Percentiles rank a stretch among this genome's conserved stretches.
Evolutionary conservation across 2,329 filamentous ascomycete genomes (phyloP).

Genomic region (Gyromitra esculenta): DNA sequence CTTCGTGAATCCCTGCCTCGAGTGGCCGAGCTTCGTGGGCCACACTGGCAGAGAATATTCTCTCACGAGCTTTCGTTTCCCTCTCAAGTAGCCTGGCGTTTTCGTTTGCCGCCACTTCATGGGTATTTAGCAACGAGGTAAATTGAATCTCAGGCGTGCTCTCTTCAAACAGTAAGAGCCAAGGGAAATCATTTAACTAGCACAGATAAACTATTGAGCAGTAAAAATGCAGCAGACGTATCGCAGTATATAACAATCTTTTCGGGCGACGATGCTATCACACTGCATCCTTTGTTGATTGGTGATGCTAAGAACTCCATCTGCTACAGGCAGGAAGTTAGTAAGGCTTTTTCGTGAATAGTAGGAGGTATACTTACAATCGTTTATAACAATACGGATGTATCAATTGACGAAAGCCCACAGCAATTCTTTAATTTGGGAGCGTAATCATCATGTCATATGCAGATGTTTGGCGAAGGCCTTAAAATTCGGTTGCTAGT

Average conservation of each 20-base stretch:
- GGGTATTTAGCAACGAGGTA: not conserved
- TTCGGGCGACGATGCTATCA: not conserved
- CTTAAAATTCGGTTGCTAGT: not conserved
- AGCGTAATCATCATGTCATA: not conserved
- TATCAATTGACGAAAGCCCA: not conserved
- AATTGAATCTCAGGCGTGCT: not conserved
- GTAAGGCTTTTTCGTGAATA: slow-evolving; percentile 3
- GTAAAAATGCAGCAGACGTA: not conserved
- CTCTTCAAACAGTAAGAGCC: not conserved
- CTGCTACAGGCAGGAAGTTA: slow-evolving; percentile 10
- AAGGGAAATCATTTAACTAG: slow-evolving; percentile 2
- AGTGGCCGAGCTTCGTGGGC: no score
- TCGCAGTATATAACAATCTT: not conserved
- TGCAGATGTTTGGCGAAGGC: not conserved
- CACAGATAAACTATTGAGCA: not conserved
- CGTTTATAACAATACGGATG: not conserved
- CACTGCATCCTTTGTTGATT: not conserved
- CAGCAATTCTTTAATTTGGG: not conserved
- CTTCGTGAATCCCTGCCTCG: no score
- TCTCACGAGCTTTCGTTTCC: not conserved
- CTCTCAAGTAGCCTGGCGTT: not conserved
- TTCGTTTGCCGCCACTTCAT: not conserved
- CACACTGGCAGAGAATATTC: not conserved
- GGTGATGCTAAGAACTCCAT: not conserved
- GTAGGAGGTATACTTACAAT: slow-evolving; percentile 1